Evolutionary conservation across 2,329 filamentous ascomycete species (phyloP), one percentile per base, ranked within the genome.

Genomic region (Fusarium pseudograminearum): DNA sequence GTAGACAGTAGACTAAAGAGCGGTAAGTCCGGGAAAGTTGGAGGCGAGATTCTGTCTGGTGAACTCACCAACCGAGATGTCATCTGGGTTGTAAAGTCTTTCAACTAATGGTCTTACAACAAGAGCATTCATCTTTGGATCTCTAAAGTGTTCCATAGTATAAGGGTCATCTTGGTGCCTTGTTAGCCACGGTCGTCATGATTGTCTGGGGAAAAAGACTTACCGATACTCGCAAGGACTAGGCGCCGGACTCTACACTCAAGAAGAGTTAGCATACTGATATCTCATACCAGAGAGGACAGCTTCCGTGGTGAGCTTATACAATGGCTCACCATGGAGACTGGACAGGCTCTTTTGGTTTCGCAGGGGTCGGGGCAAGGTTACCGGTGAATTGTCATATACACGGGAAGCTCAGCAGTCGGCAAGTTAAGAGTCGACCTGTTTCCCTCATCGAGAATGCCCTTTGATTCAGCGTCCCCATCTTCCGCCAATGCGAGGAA

Each of bases 21-120:
- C 22, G n/a, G 16, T 20, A 26, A 33, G 48, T 68, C 22, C 68
- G 56, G 28, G 12, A 47, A 54, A 22, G 22, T 22, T 33, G 3
- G 20, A 30, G n/a, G 45, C 11, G 30, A 55, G 30, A 18, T 45
- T 53, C 20, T 40, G 30, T 10, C 18, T 20, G 18, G 34, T 34
- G n/a, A 51, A 62, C 81, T 59, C 78, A 88, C 86, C 83, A 55
- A 90, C 83, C 2, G 89, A 90, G 34, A 90, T 85, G 78, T 92
- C 90, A 26, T 89, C 83, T 41, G 86, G 83, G 58, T 89, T 85
- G 75, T 91, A 92, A 0, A 91, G 82, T 42, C 88, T 84, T 69
- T 92, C 89, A 14, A 92, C 89, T n/a, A 93, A 79, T 4, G 90
- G 90, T 50, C 90, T 85, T 8, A 92, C 88, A 48, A 92, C 84